phyloP scores from a whole-genome alignment of 176 grass and related monocot genomes.

The Phyllostachys edulis region DNA sequence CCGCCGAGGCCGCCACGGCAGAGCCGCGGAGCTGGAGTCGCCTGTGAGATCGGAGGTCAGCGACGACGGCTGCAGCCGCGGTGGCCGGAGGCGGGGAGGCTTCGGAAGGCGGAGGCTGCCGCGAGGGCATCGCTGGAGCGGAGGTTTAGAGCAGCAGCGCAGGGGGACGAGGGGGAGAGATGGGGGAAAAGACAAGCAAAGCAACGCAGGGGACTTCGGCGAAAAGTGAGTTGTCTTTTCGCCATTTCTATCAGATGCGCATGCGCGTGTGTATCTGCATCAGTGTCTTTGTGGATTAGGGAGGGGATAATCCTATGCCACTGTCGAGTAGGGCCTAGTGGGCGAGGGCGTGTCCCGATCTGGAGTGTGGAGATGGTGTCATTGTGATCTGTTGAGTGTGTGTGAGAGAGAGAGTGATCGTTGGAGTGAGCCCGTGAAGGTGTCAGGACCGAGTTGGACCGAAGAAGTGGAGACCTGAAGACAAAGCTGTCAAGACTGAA shows the following conservation, averaged over 20 bases:
- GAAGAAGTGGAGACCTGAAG: too few relatives aligned
- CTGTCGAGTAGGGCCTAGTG: not conserved
- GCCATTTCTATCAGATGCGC: slow-evolving; percentile 41
- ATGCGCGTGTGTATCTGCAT: not conserved
- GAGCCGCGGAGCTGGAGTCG: not conserved
- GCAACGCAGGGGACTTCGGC: slow-evolving; percentile 26
- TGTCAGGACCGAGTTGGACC: too few relatives aligned
- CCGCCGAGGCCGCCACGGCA: not conserved
- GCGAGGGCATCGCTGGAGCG: slow-evolving; percentile 54
- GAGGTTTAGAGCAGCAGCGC: not conserved
- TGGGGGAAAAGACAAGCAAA: slow-evolving; percentile 39
- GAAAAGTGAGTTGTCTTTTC: slow-evolving; percentile 68
- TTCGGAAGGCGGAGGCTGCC: slow-evolving; percentile 42
- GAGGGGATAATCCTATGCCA: slow-evolving; percentile 4
- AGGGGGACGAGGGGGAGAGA: not conserved
- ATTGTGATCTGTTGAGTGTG: not conserved
- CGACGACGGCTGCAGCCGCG: not conserved
- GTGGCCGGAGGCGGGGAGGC: slow-evolving; percentile 18
- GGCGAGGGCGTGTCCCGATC: not conserved
- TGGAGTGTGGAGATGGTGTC: not conserved
- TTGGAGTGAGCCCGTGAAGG: not conserved
- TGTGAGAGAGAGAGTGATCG: not conserved
- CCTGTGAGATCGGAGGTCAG: not conserved
- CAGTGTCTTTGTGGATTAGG: not conserved
- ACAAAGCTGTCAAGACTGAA: too few relatives aligned